phyloP scores from a whole-genome alignment of 1,139 yeast genomes.

The Hansenula anomala region DNA sequence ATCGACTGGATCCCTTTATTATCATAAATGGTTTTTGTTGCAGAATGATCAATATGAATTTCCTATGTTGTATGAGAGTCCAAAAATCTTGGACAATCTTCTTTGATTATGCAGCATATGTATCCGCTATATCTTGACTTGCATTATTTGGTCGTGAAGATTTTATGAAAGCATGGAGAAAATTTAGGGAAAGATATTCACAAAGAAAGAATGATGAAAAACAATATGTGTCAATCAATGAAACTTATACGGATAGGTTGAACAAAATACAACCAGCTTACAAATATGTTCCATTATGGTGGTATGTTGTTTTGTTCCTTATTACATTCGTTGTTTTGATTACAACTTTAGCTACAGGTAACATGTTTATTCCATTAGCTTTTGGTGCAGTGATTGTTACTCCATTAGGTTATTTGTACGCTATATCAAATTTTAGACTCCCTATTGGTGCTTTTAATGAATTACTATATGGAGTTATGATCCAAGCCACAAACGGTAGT shows the following conservation, averaged over 20 bases:
- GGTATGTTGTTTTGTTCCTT: constrained; percentile 35
- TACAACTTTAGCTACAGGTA: constrained; percentile 31
- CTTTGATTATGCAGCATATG: constrained; percentile 47
- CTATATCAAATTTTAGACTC: constrained; percentile 45
- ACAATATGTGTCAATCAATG: background rate
- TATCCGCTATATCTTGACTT: constrained; percentile 45
- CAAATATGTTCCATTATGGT: constrained; percentile 35
- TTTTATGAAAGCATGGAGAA: background rate
- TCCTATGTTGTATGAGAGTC: constrained; percentile 28
- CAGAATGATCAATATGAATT: too few species aligned
- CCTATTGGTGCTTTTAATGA: constrained; percentile 51
- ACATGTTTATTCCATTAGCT: constrained; percentile 38
- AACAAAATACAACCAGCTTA: constrained; percentile 35
- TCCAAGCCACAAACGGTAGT: constrained; percentile 25
- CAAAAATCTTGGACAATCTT: constrained; percentile 48
- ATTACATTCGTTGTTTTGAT: constrained; percentile 33
- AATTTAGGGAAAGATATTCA: constrained; percentile 2
- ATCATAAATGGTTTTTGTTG: too few species aligned
- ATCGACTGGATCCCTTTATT: too few species aligned
- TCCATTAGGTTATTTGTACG: constrained; percentile 47
- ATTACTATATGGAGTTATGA: constrained; percentile 41
- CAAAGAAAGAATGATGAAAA: background rate
- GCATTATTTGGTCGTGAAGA: constrained; percentile 11
- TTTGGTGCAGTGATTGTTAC: constrained; percentile 42
- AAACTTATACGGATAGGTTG: constrained; percentile 32